Conservation (phyloP, 73 alveolate genomes). For the Paramecium octaurelia region DNA sequence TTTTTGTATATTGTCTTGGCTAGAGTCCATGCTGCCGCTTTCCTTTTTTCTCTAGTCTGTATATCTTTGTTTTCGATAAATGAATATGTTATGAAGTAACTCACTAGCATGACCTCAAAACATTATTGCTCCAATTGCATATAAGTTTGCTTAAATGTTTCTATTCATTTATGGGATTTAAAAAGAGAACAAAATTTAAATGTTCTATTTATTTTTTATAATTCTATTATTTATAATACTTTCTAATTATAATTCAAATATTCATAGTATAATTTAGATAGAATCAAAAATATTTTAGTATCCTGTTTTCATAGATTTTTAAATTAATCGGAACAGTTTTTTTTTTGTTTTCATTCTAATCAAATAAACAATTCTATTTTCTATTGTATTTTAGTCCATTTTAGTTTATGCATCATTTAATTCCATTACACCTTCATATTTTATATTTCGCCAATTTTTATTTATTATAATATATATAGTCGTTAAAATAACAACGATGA, state of each 20-base stretch:
- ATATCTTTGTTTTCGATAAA: no score
- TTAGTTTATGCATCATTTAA: background rate
- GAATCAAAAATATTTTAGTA: no score
- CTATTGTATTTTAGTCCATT: no score
- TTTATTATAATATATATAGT: slow-evolving; percentile 6
- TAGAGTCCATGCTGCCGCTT: no score
- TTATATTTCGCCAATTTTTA: background rate
- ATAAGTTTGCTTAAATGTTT: background rate
- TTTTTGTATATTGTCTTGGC: no score
- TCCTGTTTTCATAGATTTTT: no score
- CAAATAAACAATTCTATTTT: no score
- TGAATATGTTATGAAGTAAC: background rate
- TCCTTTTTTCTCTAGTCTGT: no score
- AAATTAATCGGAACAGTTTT: no score
- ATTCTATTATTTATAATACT: background rate
- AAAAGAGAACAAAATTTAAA: background rate
- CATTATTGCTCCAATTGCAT: background rate
- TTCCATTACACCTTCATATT: background rate
- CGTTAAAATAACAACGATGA: slow-evolving; percentile 40
- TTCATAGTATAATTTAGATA: no score
- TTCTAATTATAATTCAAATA: no score
- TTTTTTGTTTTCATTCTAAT: no score
- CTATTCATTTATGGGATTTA: background rate
- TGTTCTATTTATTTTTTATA: background rate
- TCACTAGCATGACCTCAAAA: background rate